Evolutionary conservation across 352 stramenopile species (phyloP), one percentile per base, ranked within the genome.

Genomic region (Phytopythium chamaehyphon): DNA sequence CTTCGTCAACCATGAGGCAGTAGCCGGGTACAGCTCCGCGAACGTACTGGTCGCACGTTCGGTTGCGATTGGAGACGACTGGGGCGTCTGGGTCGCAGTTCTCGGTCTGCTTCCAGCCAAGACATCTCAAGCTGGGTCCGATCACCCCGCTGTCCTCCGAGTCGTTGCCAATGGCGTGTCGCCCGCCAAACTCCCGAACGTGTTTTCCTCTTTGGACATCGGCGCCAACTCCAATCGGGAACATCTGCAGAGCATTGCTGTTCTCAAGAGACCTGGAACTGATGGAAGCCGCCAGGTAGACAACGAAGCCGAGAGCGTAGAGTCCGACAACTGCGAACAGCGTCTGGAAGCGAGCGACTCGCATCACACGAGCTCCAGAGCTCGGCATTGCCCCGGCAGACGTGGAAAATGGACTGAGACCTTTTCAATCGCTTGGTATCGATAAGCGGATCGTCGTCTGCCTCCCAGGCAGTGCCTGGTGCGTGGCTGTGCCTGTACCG

Each of bases 91-190:
- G 59, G 9, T 62, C 51, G 55, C 76, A 88, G 36, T 51, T 69
- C 38, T 70, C 63, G 9, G 74, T 83, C 45, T 77, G 67, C 45
- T 62, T 69, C 76, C 76, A 88, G 31, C 65, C 65, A 0, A 75
- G 26, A 36, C 74, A 89, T 36, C 65, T 47, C 51, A 74, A 51
- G 16, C 64, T 51, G 21, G 54, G 61, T 23, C 3, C 24, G 3
- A 16, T 19, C 43, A 24, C 18, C 14, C 3, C 43, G 43, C 8
- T 28, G 5, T 6, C 23, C 14, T 16, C 24, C 14, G 24, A 9
- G 43, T 38, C 43, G 24, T 19, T 19, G 37, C 43, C 36, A 7
- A n/a, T 28, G 14, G 26, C 24, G 15, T 11, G n/a, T 15, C 16
- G 15, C 22, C 23, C 43, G 39, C 39, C 43, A 28, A 49, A 49